phyloP scores from a whole-genome alignment of 2,329 filamentous ascomycete species.

The Colletotrichum cereale region DNA sequence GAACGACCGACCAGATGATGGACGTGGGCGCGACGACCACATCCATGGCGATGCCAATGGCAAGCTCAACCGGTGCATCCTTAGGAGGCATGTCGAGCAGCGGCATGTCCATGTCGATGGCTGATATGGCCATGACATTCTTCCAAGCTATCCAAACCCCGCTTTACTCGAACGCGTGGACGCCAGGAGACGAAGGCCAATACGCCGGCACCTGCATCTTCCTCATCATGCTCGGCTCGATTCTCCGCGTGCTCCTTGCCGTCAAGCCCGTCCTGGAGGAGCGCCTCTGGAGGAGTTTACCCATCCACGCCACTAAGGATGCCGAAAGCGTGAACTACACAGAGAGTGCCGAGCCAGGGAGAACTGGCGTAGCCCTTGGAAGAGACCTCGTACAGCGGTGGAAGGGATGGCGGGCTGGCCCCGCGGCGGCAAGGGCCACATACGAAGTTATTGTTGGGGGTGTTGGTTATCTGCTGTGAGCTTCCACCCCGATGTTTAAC shows the following conservation, averaged over 20 bases:
- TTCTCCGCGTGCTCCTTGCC: conserved; percentile 80
- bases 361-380: not conserved
- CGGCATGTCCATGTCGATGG: conserved; percentile 51
- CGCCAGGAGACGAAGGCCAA: conserved; percentile 73
- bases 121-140: conserved; percentile 53
- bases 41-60: conserved; percentile 32
- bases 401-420: conserved; percentile 39
- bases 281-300: conserved; percentile 54
- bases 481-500: conserved; percentile 42
- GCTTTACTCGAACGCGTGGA: conserved; percentile 76
- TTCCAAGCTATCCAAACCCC: conserved; percentile 72
- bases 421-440: conserved; percentile 38
- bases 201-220: conserved; percentile 96
- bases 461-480: conserved; percentile 88
- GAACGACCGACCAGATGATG: conserved; percentile 8
- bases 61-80: conserved; percentile 13
- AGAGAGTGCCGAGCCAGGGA: not conserved
- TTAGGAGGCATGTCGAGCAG: conserved; percentile 14
- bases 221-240: conserved; percentile 79
- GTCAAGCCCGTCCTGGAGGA: conserved; percentile 73
- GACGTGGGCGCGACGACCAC: conserved; percentile 31
- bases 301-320: conserved; percentile 4
- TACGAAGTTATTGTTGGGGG: conserved; percentile 68
- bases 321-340: not conserved
- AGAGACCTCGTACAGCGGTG: conserved; percentile 21